Percentiles rank a stretch among this genome's conserved stretches.
These are phyloP conservation scores for Camellia lanceoleosa DNA, from an alignment of 148 eudicot species.

Conservation along the genomic window DNA sequence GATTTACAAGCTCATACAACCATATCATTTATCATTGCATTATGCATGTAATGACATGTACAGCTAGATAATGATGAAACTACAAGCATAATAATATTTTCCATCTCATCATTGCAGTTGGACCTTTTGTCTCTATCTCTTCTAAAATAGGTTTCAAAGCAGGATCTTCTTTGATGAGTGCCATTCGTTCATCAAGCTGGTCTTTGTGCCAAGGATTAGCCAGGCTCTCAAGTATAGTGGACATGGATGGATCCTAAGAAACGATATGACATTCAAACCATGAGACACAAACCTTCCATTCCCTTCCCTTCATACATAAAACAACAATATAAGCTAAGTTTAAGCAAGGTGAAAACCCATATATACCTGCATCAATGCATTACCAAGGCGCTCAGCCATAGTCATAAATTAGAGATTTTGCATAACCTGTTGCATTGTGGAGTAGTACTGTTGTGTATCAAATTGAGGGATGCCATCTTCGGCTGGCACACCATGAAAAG, in stretches of 20 bases:
- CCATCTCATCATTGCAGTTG: slow-evolving; percentile 99
- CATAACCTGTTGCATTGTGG: slow-evolving; percentile 96
- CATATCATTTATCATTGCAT: background rate
- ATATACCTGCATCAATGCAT: slow-evolving; percentile 85
- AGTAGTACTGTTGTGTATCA: slow-evolving; percentile 78
- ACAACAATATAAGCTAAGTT: background rate
- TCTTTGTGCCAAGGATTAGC: slow-evolving; percentile 73
- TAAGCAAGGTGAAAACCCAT: too few species aligned
- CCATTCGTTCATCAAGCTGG: slow-evolving; percentile 83
- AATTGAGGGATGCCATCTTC: slow-evolving; percentile 68
- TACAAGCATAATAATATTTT: background rate
- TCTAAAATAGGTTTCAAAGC: slow-evolving; percentile 87
- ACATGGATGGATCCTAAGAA: slow-evolving; percentile 95
- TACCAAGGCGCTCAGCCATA: slow-evolving; percentile 96
- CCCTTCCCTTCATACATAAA: slow-evolving; percentile 2
- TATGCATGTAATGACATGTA: background rate
- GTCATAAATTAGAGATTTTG: slow-evolving; percentile 94
- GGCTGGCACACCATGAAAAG: slow-evolving; percentile 56
- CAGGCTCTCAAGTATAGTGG: slow-evolving; percentile 84
- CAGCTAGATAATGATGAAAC: background rate
- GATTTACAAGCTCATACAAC: background rate
- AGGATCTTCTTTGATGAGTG: slow-evolving; percentile 87
- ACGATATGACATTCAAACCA: background rate
- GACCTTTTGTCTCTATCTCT: slow-evolving; percentile 93
- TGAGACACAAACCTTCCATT: background rate